Percentiles rank a stretch among this genome's conserved stretches.
These are phyloP conservation scores for Dendrobium nobile DNA, from an alignment of 106 monocot genomes.

Conservation along the genomic window DNA sequence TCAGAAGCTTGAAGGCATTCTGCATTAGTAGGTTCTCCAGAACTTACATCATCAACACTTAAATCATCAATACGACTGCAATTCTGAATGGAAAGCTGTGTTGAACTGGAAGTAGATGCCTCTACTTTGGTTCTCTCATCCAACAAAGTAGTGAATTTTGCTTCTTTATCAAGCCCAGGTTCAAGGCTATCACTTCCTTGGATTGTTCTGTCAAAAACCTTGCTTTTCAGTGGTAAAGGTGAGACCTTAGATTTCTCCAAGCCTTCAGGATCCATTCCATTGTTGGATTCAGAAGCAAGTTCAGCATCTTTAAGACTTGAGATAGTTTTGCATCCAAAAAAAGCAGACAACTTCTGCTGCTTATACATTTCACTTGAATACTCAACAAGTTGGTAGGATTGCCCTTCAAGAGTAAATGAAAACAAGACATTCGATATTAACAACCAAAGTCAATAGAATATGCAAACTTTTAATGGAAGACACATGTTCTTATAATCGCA, in stretches of 20 bases:
- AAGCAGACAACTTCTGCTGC: slow-evolving; percentile 69
- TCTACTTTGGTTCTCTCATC: slow-evolving; percentile 19
- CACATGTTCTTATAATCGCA: neutral
- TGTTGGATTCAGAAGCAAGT: neutral
- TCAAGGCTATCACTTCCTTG: slow-evolving; percentile 13
- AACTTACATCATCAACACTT: slow-evolving; percentile 2
- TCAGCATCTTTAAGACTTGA: slow-evolving; percentile 23
- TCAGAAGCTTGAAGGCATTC: slow-evolving; percentile 18
- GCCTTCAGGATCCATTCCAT: slow-evolving; percentile 18
- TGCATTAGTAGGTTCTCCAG: slow-evolving; percentile 1
- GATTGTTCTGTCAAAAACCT: neutral
- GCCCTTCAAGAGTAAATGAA: slow-evolving; percentile 35
- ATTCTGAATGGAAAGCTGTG: slow-evolving; percentile 1
- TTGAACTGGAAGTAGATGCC: slow-evolving; percentile 14
- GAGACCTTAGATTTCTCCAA: slow-evolving; percentile 7
- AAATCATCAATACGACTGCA: slow-evolving; percentile 5
- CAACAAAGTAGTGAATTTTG: slow-evolving; percentile 15
- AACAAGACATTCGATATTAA: neutral
- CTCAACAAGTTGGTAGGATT: slow-evolving; percentile 60
- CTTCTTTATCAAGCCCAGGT: slow-evolving; percentile 11
- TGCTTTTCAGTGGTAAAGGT: slow-evolving; percentile 6
- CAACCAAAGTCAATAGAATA: neutral
- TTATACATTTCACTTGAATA: slow-evolving; percentile 29
- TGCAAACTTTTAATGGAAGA: neutral
- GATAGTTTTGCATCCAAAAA: slow-evolving; percentile 43